Conservation (phyloP, 2,329 filamentous ascomycete species). For the Pseudogymnoascus sp. region DNA sequence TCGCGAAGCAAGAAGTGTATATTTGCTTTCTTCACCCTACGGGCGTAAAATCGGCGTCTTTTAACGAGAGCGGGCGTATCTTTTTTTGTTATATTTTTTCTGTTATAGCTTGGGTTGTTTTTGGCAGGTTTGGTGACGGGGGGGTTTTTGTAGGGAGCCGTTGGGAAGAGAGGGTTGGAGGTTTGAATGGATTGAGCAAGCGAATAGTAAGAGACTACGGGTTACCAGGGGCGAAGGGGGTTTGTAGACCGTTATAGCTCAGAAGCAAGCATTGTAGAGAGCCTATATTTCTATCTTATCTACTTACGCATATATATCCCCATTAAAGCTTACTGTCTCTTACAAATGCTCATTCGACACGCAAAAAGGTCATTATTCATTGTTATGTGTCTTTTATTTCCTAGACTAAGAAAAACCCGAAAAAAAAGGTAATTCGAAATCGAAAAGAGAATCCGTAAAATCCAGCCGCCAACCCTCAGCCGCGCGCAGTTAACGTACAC, state of each 20-base stretch:
- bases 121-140: neutral
- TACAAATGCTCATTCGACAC: too few species aligned
- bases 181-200: neutral
- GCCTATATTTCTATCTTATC: neutral
- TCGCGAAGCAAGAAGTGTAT: neutral
- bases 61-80: neutral
- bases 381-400: constrained; percentile 6
- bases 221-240: neutral
- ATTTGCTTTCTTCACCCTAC: neutral
- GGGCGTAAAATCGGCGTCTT: constrained; percentile 6
- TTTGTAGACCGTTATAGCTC: neutral
- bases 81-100: neutral
- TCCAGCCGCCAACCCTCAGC: neutral
- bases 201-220: neutral
- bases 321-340: neutral
- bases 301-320: neutral
- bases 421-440: neutral
- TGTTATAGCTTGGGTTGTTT: neutral
- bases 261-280: neutral
- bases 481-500: neutral
- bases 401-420: neutral
- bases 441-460: neutral
- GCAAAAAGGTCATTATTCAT: neutral
- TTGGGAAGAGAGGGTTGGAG: neutral
- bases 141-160: neutral